Conservation (phyloP, 2,329 filamentous ascomycete species). For the Ophiostoma himal-ulmi region DNA sequence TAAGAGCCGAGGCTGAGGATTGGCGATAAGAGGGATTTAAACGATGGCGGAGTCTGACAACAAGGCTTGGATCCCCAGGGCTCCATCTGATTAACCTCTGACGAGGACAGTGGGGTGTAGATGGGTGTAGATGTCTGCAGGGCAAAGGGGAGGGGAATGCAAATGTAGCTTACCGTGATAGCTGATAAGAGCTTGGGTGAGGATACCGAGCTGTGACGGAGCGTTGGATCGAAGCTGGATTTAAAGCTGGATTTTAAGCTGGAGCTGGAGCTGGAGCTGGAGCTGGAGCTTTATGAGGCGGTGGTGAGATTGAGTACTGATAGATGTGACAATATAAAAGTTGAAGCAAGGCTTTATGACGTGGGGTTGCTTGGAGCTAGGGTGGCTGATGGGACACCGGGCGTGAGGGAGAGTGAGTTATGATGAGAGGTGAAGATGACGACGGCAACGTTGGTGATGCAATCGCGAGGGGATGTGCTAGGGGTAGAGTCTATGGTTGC, state of each 20-base stretch:
- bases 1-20: background rate
- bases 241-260: background rate
- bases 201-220: background rate
- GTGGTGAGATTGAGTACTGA: background rate
- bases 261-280: background rate
- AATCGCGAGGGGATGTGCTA: background rate
- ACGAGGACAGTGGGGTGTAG: background rate
- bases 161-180: slow-evolving; percentile 4
- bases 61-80: background rate
- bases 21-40: slow-evolving; percentile 7
- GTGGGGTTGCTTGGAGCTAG: background rate
- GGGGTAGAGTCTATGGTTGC: background rate
- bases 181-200: background rate
- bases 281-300: background rate
- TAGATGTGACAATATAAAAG: background rate
- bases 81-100: slow-evolving; percentile 1
- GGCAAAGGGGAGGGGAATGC: background rate
- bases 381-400: background rate
- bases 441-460: background rate
- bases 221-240: background rate
- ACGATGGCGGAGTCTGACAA: background rate
- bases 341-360: background rate
- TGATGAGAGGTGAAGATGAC: background rate
- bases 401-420: background rate
- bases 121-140: background rate